A percentile compares a stretch with the other conserved stretches of the same genome.
phyloP scores from a whole-genome alignment of 2,329 filamentous ascomycete genomes.

The Septoria petroselini region DNA sequence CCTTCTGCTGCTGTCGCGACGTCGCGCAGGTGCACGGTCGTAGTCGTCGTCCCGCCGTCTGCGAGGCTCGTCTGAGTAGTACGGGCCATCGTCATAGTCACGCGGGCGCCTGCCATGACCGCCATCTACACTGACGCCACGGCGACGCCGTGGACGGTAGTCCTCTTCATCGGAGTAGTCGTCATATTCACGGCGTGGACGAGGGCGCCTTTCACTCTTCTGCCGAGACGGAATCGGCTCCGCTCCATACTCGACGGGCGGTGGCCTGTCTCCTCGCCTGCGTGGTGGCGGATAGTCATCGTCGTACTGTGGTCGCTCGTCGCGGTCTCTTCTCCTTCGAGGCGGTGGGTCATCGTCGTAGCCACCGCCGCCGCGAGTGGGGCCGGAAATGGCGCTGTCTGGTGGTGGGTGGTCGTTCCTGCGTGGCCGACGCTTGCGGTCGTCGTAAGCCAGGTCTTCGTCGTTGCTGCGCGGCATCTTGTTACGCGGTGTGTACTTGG shows the following conservation, averaged over 20 bases:
- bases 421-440: slow-evolving; percentile 8
- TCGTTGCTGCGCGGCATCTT: slow-evolving; percentile 15
- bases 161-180: slow-evolving; percentile 28
- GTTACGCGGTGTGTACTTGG: slow-evolving; percentile 20
- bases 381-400: slow-evolving; percentile 18
- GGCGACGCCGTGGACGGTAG: slow-evolving; percentile 23
- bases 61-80: slow-evolving; percentile 27
- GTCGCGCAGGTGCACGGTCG: slow-evolving; percentile 17
- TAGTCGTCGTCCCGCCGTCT: slow-evolving; percentile 27
- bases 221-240: slow-evolving; percentile 31
- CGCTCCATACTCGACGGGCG: slow-evolving; percentile 33
- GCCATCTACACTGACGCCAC: slow-evolving; percentile 20
- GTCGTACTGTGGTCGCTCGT: slow-evolving; percentile 25
- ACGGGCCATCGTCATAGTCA: slow-evolving; percentile 26
- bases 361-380: slow-evolving; percentile 20
- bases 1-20: slow-evolving; percentile 23
- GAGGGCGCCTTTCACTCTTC: slow-evolving; percentile 27
- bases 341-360: slow-evolving; percentile 25
- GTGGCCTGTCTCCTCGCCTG: slow-evolving; percentile 25
- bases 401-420: slow-evolving; percentile 23
- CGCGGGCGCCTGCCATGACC: slow-evolving; percentile 24
- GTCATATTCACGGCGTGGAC: slow-evolving; percentile 28
- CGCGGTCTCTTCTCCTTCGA: slow-evolving; percentile 20
- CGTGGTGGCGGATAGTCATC: slow-evolving; percentile 31
- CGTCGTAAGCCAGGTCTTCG: slow-evolving; percentile 8